A percentile compares a stretch with the other conserved stretches of the same genome.
phyloP scores from a whole-genome alignment of 2,329 filamentous ascomycete species.

The Talaromyces sp. region DNA sequence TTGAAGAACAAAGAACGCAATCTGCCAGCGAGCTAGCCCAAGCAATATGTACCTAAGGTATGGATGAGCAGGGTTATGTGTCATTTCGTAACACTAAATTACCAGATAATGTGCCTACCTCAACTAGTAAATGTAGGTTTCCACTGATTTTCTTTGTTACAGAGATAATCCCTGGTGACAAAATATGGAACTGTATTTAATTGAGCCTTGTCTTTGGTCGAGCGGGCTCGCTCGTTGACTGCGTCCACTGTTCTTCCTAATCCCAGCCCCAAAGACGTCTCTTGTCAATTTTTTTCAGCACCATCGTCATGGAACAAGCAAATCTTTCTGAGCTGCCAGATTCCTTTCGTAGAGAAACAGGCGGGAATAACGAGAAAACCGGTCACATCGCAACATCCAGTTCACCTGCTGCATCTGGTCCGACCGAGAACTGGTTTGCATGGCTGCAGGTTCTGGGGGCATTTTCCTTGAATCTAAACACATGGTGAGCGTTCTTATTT shows the following conservation, averaged over 20 bases:
- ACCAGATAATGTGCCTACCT: too few species aligned
- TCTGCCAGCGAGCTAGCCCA: too few species aligned
- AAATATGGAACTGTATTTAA: too few species aligned
- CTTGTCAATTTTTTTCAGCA: neutral
- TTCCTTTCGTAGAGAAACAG: neutral
- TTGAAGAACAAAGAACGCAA: too few species aligned
- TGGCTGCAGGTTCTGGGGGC: constrained; percentile 7
- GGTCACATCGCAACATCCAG: neutral
- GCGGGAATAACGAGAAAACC: neutral
- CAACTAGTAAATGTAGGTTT: too few species aligned
- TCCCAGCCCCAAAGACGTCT: neutral
- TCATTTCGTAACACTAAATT: too few species aligned
- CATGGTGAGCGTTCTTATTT: constrained; percentile 1
- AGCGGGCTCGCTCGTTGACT: neutral
- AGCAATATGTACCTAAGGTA: too few species aligned
- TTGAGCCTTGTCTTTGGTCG: too few species aligned
- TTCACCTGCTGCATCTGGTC: neutral
- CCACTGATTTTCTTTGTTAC: too few species aligned
- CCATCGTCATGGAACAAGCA: neutral
- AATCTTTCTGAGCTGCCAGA: neutral
- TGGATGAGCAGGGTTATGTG: too few species aligned
- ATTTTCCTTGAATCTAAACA: constrained; percentile 1
- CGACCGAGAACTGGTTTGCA: neutral
- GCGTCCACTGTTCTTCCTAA: neutral
- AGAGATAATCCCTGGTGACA: too few species aligned